Base-by-base conservation (phyloP, 2,329 filamentous ascomycete genomes). In the Diplocarpon mali region DNA sequence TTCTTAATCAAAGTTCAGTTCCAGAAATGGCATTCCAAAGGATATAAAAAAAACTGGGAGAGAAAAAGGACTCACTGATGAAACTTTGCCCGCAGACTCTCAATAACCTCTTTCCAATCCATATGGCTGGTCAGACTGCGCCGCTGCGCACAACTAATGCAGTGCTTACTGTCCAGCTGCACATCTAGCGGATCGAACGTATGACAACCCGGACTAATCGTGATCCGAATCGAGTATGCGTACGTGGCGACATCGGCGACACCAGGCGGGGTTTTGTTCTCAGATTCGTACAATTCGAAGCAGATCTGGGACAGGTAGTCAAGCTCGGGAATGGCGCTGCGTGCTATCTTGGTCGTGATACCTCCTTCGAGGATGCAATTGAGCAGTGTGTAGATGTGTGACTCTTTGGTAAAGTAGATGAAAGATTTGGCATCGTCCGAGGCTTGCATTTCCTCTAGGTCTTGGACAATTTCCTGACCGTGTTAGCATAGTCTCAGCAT, bases 371-470 rank as follows among this genome's bases (percentile, higher is more conserved):
- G 76, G 55, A 98, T 96, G 63, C 90, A 96, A 64, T 98, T 98
- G 47, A 98, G 76, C 5, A 98, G 75, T 5, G 92, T 98, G 68
- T 98, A 98, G 52, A 98, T 95, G 63, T 98, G 92, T 0, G 87
- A 95, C 66, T 98, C 92, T 65, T 98, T 98, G 52, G 92, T 98
- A 65, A 98, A 98, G 68, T 98, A 98, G 66, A 96, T 86, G 70
- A 96, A 96, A 1, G 84, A 90, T 62, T 95, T 95, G 36, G 89
- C 88, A 54, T 93, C 85, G 42, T 90, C 83, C 0, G 86, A 93
- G 3, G 92, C 90, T 65, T 98, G 92, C 65, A 96, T 87, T 65
- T 96, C 89, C 67, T 98, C 93, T 2, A 98, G 73, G 58, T 98
- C 90, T 60, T 89, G 84, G 6, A 98, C 92, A 57, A 98, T 95